Conservation (phyloP, 345 rosid genomes). For the Microcos paniculata region DNA sequence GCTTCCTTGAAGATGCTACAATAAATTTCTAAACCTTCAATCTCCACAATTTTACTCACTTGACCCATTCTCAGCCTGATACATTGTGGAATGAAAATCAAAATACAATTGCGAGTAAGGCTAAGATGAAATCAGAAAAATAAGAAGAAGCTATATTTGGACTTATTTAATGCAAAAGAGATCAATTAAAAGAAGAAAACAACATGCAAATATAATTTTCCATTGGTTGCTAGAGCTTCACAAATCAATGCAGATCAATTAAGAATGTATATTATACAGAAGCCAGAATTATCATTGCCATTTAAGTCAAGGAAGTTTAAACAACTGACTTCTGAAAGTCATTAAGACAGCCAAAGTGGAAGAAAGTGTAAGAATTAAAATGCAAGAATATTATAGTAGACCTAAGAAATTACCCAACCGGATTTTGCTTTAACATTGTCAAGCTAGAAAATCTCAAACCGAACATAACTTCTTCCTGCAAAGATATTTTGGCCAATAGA, state of each 20-base stretch:
- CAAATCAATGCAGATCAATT: neutral
- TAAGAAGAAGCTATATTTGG: neutral
- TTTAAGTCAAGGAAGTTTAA: neutral
- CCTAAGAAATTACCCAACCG: conserved; percentile 60
- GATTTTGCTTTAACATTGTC: conserved; percentile 70
- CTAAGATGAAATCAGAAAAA: neutral
- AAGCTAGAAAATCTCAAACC: conserved; percentile 88
- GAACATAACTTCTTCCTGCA: conserved; percentile 55
- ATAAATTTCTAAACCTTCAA: conserved; percentile 73
- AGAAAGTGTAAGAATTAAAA: neutral
- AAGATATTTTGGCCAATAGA: conserved; percentile 20
- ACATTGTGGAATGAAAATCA: conserved; percentile 9
- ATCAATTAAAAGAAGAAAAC: neutral
- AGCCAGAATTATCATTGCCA: neutral
- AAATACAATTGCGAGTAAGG: neutral
- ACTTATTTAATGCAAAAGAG: neutral
- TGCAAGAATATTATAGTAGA: conserved; percentile 22
- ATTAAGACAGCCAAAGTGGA: neutral
- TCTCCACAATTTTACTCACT: conserved; percentile 66
- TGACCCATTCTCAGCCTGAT: conserved; percentile 57
- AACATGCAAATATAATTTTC: neutral
- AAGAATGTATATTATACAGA: neutral
- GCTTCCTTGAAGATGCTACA: conserved; percentile 49
- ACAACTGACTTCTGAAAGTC: neutral
- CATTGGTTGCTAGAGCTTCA: neutral